These are phyloP conservation scores for Alternaria postmessia DNA, from an alignment of 2,329 filamentous ascomycete species.

Conservation along the genomic window DNA sequence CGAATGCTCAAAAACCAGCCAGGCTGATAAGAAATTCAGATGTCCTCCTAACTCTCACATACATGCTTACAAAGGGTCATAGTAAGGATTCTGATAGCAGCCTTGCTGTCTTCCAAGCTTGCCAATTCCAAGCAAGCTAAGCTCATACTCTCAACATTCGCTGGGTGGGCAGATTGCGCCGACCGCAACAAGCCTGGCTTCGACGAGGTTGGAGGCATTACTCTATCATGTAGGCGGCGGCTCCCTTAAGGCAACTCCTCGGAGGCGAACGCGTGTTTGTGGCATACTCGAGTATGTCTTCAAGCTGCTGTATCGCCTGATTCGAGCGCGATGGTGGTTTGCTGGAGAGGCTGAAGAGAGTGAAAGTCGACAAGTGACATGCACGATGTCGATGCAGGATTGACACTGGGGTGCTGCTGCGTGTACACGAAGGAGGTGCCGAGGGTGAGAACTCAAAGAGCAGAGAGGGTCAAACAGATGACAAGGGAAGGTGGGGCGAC, in stretches of 20 bases:
- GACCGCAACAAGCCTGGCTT: not conserved
- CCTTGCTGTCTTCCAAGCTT: not conserved
- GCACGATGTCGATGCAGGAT: slow-evolving; percentile 7
- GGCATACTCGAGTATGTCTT: not conserved
- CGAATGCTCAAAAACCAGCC: not conserved
- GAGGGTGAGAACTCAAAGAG: not conserved
- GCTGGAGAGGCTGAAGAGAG: not conserved
- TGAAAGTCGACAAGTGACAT: not conserved
- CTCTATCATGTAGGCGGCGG: not conserved
- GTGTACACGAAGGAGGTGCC: not conserved
- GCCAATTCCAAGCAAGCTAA: not conserved
- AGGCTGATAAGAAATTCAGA: not conserved
- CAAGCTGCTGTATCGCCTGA: not conserved
- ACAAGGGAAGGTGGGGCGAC: slow-evolving; percentile 6
- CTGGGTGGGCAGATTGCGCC: not conserved
- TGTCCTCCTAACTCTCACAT: not conserved
- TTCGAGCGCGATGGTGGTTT: not conserved
- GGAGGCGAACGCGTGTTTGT: not conserved
- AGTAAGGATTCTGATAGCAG: not conserved
- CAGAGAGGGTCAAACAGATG: not conserved
- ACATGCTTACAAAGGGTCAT: not conserved
- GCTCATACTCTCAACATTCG: not conserved
- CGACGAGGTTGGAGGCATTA: not conserved
- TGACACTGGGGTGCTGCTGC: not conserved
- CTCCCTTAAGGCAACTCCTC: not conserved